A percentile compares a stretch with the other conserved stretches of the same genome.
Conservation (phyloP, 192 early-diverging fungal genomes). For the Backusella tarrabulga region DNA sequence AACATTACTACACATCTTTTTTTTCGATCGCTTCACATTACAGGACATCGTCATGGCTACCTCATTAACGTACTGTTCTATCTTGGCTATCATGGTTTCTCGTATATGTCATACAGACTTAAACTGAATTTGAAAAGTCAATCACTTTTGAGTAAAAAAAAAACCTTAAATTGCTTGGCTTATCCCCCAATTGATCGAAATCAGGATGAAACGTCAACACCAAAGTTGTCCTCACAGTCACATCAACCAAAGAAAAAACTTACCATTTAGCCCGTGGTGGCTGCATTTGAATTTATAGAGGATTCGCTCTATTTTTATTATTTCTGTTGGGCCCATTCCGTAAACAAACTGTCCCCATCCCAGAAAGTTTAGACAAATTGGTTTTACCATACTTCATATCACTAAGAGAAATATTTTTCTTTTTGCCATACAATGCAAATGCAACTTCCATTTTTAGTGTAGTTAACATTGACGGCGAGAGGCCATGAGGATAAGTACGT, state of each 20-base stretch:
- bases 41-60: not conserved
- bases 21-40: not conserved
- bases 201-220: not conserved
- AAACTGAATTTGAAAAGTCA: not conserved
- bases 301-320: not conserved
- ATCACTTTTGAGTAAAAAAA: too few relatives aligned
- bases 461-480: not conserved
- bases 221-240: not conserved
- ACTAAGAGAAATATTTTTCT: not conserved
- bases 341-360: not conserved
- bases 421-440: not conserved
- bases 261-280: not conserved
- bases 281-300: not conserved
- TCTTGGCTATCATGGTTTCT: not conserved
- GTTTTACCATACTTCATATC: not conserved
- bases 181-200: not conserved
- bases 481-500: not conserved
- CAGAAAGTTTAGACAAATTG: not conserved
- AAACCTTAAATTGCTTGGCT: not conserved
- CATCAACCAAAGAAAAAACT: not conserved
- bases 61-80: not conserved
- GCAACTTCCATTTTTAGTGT: not conserved
- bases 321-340: not conserved
- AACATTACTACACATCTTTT: not conserved
- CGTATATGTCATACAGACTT: not conserved